phyloP scores from a whole-genome alignment of 2,329 filamentous ascomycete species.

The Cyphellophora attinorum region DNA sequence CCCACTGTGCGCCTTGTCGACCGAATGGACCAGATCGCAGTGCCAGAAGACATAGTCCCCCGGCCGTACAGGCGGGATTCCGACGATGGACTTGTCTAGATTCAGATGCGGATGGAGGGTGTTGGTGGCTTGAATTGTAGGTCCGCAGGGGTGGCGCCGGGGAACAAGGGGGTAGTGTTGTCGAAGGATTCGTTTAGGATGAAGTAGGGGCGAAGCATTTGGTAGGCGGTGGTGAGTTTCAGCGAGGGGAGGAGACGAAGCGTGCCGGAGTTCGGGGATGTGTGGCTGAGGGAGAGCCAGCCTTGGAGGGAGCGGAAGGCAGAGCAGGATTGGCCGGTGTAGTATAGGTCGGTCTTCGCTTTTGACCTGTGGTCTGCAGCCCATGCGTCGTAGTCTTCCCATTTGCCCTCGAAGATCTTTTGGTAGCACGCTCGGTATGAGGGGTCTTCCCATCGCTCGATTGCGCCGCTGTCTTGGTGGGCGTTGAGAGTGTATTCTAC shows the following conservation, averaged over 20 bases:
- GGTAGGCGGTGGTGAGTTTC: constrained; percentile 17
- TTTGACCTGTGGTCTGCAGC: constrained; percentile 14
- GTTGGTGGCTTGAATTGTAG: constrained; percentile 14
- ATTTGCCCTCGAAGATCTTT: constrained; percentile 15
- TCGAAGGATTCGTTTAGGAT: constrained; percentile 13
- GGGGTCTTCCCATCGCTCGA: constrained; percentile 18
- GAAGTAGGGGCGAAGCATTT: constrained; percentile 17
- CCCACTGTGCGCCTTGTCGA: constrained; percentile 17
- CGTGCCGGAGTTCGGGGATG: constrained; percentile 14
- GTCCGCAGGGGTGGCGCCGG: constrained; percentile 14
- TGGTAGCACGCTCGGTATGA: constrained; percentile 11
- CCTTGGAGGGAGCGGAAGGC: constrained; percentile 14
- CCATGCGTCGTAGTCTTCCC: constrained; percentile 17
- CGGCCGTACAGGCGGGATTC: constrained; percentile 16
- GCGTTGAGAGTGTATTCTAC: constrained; percentile 11
- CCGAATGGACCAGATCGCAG: constrained; percentile 19
- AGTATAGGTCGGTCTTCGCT: constrained; percentile 19
- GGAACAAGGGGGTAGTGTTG: constrained; percentile 14
- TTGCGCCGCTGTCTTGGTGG: constrained; percentile 17
- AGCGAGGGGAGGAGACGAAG: constrained; percentile 14
- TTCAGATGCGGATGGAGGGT: constrained; percentile 13
- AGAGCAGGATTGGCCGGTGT: constrained; percentile 10
- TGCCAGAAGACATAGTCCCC: constrained; percentile 21
- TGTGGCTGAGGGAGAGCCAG: constrained; percentile 16
- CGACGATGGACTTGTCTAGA: constrained; percentile 13